These are phyloP conservation scores for Voacanga thouarsii DNA, from an alignment of 257 asterid genomes.

Conservation along the genomic window DNA sequence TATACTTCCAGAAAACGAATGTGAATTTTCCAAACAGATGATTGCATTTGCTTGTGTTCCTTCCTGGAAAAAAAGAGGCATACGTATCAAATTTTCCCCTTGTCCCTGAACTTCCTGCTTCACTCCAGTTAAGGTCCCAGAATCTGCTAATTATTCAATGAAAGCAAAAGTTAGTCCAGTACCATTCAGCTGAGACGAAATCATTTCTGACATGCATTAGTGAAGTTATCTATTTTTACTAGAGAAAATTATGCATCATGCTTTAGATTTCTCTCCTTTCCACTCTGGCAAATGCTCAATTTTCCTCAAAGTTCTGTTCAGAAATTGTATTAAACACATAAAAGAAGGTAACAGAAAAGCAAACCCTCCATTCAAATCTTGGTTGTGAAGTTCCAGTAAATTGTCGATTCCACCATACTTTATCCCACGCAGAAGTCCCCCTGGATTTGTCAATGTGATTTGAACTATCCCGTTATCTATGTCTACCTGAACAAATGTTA, in stretches of 20 bases:
- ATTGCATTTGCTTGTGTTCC: not conserved
- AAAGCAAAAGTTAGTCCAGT: not conserved
- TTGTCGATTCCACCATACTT: constrained; percentile 61
- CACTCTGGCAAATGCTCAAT: not conserved
- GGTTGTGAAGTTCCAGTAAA: constrained; percentile 60
- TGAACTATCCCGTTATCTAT: constrained; percentile 71
- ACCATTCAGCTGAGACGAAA: not conserved
- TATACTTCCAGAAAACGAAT: not conserved
- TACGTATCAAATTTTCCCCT: constrained; percentile 50
- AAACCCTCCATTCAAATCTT: constrained; percentile 71
- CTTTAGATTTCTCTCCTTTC: too few species aligned
- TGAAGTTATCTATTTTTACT: not conserved
- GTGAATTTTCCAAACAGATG: not conserved
- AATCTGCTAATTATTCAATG: constrained; percentile 30
- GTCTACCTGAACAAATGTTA: constrained; percentile 43
- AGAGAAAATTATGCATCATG: not conserved
- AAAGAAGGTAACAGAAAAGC: not conserved
- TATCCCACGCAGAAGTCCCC: constrained; percentile 57
- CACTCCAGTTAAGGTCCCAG: constrained; percentile 72
- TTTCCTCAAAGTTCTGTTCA: not conserved
- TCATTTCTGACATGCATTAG: not conserved
- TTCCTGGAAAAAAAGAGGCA: not conserved
- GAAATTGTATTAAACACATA: not conserved
- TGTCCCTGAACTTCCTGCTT: constrained; percentile 42
- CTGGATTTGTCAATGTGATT: constrained; percentile 67